These are phyloP conservation scores for Fistulinella cinereoalba DNA, from an alignment of 1,284 basidiomycete genomes.

Conservation along the genomic window DNA sequence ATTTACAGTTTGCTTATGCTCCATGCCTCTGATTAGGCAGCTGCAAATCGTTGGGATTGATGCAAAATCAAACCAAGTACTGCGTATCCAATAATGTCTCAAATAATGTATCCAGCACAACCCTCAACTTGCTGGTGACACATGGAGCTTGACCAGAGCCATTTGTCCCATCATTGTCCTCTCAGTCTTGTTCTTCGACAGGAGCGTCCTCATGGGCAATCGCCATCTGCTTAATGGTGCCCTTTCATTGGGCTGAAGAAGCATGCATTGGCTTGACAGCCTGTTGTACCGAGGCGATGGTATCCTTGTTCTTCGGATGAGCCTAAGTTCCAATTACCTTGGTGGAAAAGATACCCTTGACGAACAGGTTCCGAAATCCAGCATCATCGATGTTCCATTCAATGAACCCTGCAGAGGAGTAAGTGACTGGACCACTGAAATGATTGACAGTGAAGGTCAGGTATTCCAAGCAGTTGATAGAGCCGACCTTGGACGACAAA, in stretches of 20 bases:
- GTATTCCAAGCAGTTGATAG: conserved; percentile 69
- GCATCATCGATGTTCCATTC: conserved; percentile 86
- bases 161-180: conserved; percentile 15
- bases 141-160: too few species aligned
- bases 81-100: too few species aligned
- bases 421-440: conserved; percentile 83
- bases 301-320: conserved; percentile 90
- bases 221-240: conserved; percentile 34
- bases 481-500: conserved; percentile 81
- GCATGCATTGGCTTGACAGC: conserved; percentile 90
- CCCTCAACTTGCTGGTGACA: too few species aligned
- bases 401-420: conserved; percentile 87
- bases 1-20: too few species aligned
- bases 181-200: conserved; percentile 52
- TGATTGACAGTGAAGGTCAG: conserved; percentile 88
- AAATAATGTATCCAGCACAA: too few species aligned
- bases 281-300: conserved; percentile 92
- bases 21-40: too few species aligned
- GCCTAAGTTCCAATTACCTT: conserved; percentile 88
- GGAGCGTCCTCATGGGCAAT: conserved; percentile 20
- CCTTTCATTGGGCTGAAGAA: conserved; percentile 83
- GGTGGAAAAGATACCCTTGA: conserved; percentile 84
- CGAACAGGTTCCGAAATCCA: conserved; percentile 87
- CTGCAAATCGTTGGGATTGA: too few species aligned
- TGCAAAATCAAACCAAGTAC: too few species aligned